Conservation (phyloP, 257 asterid genomes). For the Scutellaria barbata region DNA sequence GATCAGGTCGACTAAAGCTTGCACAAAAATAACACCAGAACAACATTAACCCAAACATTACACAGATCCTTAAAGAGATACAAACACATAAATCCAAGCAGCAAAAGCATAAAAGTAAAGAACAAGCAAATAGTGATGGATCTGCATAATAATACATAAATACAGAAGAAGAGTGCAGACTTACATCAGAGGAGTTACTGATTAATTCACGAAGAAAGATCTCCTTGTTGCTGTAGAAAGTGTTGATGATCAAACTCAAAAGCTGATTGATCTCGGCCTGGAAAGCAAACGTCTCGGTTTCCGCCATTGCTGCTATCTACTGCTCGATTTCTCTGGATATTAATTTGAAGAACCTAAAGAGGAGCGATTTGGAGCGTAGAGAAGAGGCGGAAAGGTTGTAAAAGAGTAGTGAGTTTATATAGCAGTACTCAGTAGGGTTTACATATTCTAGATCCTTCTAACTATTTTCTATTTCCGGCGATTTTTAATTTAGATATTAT, state of each 20-base stretch:
- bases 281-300: slow-evolving; percentile 72
- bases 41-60: not conserved
- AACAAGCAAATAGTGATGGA: not conserved
- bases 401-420: slow-evolving; percentile 25
- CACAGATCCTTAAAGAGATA: not conserved
- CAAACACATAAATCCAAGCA: not conserved
- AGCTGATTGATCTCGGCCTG: slow-evolving; percentile 83
- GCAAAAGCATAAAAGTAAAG: not conserved
- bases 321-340: not conserved
- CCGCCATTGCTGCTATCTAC: slow-evolving; percentile 46
- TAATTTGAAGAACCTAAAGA: not conserved
- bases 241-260: slow-evolving; percentile 67
- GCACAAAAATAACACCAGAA: not conserved
- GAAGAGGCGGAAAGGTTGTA: not conserved
- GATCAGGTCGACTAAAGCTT: not conserved
- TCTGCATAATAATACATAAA: not conserved
- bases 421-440: not conserved
- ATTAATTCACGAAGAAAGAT: slow-evolving; percentile 72
- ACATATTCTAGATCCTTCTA: slow-evolving; percentile 41
- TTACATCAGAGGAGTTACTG: slow-evolving; percentile 74
- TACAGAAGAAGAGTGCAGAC: not conserved
- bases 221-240: slow-evolving; percentile 80
- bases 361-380: not conserved
- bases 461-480: not conserved
- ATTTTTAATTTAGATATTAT: no score